phyloP scores from a whole-genome alignment of 1,284 basidiomycete species.

The Rhodotorula sp. region DNA sequence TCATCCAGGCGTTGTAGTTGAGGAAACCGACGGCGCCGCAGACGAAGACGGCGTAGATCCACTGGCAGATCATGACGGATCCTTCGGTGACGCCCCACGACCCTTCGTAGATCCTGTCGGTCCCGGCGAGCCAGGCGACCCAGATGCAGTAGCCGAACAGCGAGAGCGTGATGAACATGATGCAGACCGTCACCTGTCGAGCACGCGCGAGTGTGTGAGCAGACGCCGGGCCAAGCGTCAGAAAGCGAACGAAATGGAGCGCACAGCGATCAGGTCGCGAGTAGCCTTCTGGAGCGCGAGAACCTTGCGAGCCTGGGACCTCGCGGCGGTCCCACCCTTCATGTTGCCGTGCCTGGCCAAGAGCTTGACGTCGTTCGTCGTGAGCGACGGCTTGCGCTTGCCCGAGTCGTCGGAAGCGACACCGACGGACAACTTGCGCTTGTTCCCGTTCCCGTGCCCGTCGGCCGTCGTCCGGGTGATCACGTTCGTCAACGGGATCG shows the following conservation, averaged over 20 bases:
- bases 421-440: neutral
- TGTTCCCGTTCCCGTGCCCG: too few relatives aligned
- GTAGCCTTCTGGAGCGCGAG: conserved; percentile 8
- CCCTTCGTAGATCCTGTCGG: neutral
- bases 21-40: neutral
- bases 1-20: neutral
- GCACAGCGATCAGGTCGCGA: neutral
- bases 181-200: neutral
- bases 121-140: neutral
- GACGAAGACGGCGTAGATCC: neutral
- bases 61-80: neutral
- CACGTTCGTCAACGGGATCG: neutral
- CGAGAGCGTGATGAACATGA: neutral
- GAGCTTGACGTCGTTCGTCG: neutral
- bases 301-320: neutral
- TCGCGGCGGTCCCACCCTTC: neutral
- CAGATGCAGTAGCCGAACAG: neutral
- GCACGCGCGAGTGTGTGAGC: too few relatives aligned
- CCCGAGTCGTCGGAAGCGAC: neutral
- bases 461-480: neutral
- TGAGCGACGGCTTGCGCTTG: conserved; percentile 1
- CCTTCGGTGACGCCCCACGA: neutral
- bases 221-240: too few relatives aligned
- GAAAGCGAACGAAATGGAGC: too few relatives aligned
- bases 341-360: neutral